Conservation (phyloP, 805 yeast genomes). For the Sporopachydermia quercuum region DNA sequence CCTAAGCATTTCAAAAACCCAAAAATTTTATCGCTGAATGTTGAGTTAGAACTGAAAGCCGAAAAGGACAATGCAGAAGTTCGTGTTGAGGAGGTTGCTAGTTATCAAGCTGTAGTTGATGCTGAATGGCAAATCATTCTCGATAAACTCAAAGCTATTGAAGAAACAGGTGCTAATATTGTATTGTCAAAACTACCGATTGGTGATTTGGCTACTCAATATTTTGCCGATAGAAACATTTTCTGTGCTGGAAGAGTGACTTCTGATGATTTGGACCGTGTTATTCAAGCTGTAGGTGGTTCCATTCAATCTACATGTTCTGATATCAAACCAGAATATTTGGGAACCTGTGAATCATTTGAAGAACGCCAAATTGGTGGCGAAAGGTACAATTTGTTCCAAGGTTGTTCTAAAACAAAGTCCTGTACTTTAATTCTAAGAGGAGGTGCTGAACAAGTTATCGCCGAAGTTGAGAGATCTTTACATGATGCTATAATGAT, state of each 20-base stretch:
- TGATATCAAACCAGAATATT: constrained; percentile 50
- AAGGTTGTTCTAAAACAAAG: constrained; percentile 83
- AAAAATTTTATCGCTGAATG: constrained; percentile 69
- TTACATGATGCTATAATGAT: constrained; percentile 98
- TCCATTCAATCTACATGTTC: constrained; percentile 53
- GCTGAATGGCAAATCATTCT: constrained; percentile 98
- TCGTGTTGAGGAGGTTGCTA: constrained; percentile 82
- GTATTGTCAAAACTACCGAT: constrained; percentile 91
- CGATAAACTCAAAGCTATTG: constrained; percentile 71
- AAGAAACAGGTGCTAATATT: constrained; percentile 76
- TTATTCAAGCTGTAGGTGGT: constrained; percentile 89
- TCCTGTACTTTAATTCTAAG: constrained; percentile 88
- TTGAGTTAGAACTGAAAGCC: constrained; percentile 92
- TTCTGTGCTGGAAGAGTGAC: constrained; percentile 97
- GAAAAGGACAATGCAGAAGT: constrained; percentile 99
- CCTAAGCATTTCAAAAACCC: constrained; percentile 77
- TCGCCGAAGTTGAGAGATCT: constrained; percentile 95
- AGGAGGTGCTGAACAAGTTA: constrained; percentile 97
- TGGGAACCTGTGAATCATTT: constrained; percentile 74
- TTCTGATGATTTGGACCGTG: constrained; percentile 81
- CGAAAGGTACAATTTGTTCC: constrained; percentile 85
- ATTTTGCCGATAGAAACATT: constrained; percentile 87
- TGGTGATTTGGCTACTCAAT: constrained; percentile 98
- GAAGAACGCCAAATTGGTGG: constrained; percentile 95
- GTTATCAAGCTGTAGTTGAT: constrained; percentile 91